These are phyloP conservation scores for Candida schatavii DNA, from an alignment of 805 yeast genomes.

Conservation along the genomic window DNA sequence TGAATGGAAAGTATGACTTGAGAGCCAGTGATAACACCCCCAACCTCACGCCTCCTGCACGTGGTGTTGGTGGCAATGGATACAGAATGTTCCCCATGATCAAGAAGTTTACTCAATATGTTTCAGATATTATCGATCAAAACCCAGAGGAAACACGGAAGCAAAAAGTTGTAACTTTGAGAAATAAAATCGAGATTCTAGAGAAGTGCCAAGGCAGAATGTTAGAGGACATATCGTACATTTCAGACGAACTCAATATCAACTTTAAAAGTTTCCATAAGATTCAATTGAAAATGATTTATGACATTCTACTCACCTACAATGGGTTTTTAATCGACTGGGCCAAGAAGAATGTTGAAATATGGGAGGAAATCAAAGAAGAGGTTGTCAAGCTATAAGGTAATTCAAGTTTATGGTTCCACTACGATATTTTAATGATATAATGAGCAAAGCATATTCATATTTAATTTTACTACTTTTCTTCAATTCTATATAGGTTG, in stretches of 20 bases:
- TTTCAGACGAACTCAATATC: conserved; percentile 44
- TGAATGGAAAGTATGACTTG: conserved; percentile 20
- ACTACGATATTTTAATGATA: neutral
- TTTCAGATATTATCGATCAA: conserved; percentile 57
- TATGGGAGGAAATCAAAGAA: conserved; percentile 62
- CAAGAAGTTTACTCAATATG: conserved; percentile 49
- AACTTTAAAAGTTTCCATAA: conserved; percentile 48
- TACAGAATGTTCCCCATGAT: conserved; percentile 54
- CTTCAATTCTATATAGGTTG: no score
- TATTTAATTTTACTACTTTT: no score
- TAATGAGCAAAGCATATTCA: neutral
- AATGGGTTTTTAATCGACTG: conserved; percentile 57
- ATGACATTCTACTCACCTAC: conserved; percentile 51
- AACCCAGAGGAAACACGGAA: conserved; percentile 66
- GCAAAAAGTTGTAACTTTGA: conserved; percentile 47
- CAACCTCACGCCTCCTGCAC: conserved; percentile 22
- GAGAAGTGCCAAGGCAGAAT: conserved; percentile 48
- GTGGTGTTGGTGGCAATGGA: neutral
- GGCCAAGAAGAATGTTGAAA: conserved; percentile 65
- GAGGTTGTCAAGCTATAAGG: conserved; percentile 28
- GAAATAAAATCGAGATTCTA: conserved; percentile 50
- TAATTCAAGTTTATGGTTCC: neutral
- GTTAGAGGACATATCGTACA: conserved; percentile 38
- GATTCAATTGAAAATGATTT: conserved; percentile 50
- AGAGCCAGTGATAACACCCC: conserved; percentile 11